These are phyloP conservation scores for Saksenaea vasiformis DNA, from an alignment of 371 early-diverging fungal genomes.

Conservation along the genomic window DNA sequence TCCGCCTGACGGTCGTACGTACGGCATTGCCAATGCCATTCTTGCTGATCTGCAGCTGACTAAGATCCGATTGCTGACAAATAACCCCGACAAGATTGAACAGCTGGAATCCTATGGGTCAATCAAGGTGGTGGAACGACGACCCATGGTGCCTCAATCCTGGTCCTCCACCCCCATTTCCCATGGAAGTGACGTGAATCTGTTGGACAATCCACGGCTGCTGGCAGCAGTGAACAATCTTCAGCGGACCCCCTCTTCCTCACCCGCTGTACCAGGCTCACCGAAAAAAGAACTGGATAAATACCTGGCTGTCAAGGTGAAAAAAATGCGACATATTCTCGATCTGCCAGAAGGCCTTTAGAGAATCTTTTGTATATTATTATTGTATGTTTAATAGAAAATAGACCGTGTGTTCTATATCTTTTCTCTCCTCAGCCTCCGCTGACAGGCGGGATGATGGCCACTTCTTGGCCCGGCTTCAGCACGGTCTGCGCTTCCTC, in stretches of 20 bases:
- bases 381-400: neutral
- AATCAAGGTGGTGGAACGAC: constrained; percentile 77
- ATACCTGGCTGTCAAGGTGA: constrained; percentile 83
- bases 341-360: constrained; percentile 59
- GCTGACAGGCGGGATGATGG: constrained; percentile 78
- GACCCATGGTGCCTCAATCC: constrained; percentile 88
- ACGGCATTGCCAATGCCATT: constrained; percentile 91
- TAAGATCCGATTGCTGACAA: constrained; percentile 83
- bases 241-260: constrained; percentile 30
- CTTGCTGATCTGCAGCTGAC: constrained; percentile 75
- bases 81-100: constrained; percentile 94
- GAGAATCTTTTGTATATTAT: neutral
- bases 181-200: constrained; percentile 16
- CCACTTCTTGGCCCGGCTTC: constrained; percentile 61
- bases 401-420: no score
- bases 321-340: constrained; percentile 87
- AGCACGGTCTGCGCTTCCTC: constrained; percentile 31
- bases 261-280: constrained; percentile 17
- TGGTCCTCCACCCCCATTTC: constrained; percentile 54
- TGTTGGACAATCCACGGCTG: constrained; percentile 12
- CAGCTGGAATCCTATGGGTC: constrained; percentile 69
- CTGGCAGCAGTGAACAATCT: constrained; percentile 13
- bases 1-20: constrained; percentile 90
- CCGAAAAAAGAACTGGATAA: constrained; percentile 72
- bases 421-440: constrained; percentile 65